phyloP scores from a whole-genome alignment of 768 basidiomycete species.

The Postia placenta region DNA sequence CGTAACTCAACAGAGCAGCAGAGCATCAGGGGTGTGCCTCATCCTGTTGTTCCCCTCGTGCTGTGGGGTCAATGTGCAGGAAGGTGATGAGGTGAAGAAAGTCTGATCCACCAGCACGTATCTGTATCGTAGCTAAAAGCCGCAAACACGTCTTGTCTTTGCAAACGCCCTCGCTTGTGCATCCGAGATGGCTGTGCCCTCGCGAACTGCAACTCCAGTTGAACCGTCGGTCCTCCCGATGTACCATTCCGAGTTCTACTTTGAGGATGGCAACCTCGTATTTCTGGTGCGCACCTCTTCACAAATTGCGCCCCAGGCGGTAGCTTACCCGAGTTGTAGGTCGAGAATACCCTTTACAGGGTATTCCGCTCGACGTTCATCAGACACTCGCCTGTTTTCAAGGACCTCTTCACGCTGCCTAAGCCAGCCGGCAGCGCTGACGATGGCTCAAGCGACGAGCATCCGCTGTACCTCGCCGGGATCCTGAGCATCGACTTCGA shows the following conservation, averaged over 20 bases:
- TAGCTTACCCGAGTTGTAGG: slow-evolving; percentile 2
- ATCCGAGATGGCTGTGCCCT: too few species aligned
- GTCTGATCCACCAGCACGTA: too few species aligned
- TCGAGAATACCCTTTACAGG: slow-evolving; percentile 9
- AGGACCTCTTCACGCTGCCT: slow-evolving; percentile 11
- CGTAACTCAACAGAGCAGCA: too few species aligned
- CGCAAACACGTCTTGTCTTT: too few species aligned
- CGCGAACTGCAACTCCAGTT: too few species aligned
- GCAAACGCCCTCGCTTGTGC: too few species aligned
- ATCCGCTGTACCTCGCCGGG: slow-evolving; percentile 11
- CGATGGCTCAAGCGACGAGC: slow-evolving; percentile 9
- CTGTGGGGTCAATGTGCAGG: too few species aligned
- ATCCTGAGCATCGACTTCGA: slow-evolving; percentile 9
- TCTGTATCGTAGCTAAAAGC: too few species aligned
- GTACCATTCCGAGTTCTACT: slow-evolving; percentile 12
- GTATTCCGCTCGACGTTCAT: slow-evolving; percentile 12
- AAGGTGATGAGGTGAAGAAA: too few species aligned
- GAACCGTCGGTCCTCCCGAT: neutral
- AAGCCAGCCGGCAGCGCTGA: slow-evolving; percentile 6
- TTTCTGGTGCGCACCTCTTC: slow-evolving; percentile 5
- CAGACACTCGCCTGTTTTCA: slow-evolving; percentile 12
- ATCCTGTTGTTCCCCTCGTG: too few species aligned
- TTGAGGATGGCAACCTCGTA: slow-evolving; percentile 13
- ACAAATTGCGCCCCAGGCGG: neutral
- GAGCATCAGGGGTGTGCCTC: too few species aligned